Evolutionary conservation across 208 protist genomes (phyloP).

Genomic region (Trichomonas tenax): DNA sequence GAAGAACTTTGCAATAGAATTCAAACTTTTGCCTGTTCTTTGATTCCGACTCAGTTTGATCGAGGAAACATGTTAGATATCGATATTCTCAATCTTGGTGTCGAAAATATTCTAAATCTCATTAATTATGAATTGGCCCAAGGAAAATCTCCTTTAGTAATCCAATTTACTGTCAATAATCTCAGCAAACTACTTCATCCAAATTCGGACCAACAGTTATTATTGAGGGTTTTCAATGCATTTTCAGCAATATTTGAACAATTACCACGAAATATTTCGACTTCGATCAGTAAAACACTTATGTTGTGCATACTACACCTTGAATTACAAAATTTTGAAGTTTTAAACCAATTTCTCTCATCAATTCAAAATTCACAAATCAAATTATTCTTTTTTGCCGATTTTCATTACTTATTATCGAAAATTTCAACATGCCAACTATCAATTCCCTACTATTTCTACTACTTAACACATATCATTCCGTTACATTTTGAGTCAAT

Average conservation of each 20-base stretch:
- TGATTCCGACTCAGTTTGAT: not conserved
- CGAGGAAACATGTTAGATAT: not conserved
- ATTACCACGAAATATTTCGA: not conserved
- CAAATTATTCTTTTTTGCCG: not conserved
- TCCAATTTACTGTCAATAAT: not conserved
- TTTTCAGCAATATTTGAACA: not conserved
- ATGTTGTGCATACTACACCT: not conserved
- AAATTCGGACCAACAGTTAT: not conserved
- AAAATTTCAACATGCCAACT: not conserved
- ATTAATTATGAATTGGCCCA: not conserved
- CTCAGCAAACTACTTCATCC: not conserved
- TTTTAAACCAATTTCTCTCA: not conserved
- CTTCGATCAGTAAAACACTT: not conserved
- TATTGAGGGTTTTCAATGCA: not conserved
- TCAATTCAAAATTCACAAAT: not conserved
- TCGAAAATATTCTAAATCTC: not conserved
- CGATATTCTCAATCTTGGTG: not conserved
- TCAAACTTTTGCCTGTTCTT: not conserved
- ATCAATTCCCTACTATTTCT: not conserved
- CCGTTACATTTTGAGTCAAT: not conserved
- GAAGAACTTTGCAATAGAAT: not conserved
- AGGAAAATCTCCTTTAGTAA: not conserved
- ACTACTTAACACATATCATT: not conserved
- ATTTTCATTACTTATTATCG: not conserved
- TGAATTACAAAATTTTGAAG: not conserved